Base-by-base conservation (phyloP, 2,329 filamentous ascomycete species). In the Verticillium albo-atrum region DNA sequence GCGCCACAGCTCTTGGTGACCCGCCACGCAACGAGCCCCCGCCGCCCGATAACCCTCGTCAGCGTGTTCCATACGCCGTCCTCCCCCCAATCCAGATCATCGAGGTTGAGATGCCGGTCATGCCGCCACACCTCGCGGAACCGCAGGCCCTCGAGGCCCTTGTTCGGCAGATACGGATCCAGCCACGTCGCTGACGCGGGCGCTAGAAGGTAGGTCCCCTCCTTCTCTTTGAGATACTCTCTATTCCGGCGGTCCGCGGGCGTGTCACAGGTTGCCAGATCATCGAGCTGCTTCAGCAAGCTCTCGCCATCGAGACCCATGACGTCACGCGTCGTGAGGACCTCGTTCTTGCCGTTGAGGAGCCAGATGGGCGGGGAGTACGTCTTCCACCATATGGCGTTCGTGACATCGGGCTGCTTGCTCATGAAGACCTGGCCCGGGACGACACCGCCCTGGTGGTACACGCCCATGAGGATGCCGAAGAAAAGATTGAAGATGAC, bases 351-450 rank as follows among this genome's bases (percentile, higher is more conserved):
- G 58, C 89, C 88, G 64, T 92, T 89, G 6, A 93, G 78, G 23
- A 94, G 80, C 89, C 90, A 94, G 35, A 89, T 88, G 0, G 90
- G 90, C 20, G 90, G 90, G 70, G 87, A 90, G 70, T 93, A 93
- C 1, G 90, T 93, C 72, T 92, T 93, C 90, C 90, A 94, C 90
- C 90, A 94, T 56, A 90, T 80, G 3, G 88, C 88, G 34, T 88
- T 81, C 2, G 86, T 87, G 9, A 89, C 85, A 63, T 89, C 87
- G 4, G 84, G 80, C 64, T 90, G 87, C 58, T 83, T 84, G 68
- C 86, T 89, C 68, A 94, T 80, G 69, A 91, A 91, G 1, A 89
- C 85, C 68, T 94, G 90, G 6, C 85, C 86, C 0, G 90, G 89
- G 1, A 94, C 82, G 27, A 93, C 84, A 51, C 90, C 90, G 28